Evolutionary conservation across 768 basidiomycete genomes (phyloP).

Genomic region (Rhodotorula paludigena): DNA sequence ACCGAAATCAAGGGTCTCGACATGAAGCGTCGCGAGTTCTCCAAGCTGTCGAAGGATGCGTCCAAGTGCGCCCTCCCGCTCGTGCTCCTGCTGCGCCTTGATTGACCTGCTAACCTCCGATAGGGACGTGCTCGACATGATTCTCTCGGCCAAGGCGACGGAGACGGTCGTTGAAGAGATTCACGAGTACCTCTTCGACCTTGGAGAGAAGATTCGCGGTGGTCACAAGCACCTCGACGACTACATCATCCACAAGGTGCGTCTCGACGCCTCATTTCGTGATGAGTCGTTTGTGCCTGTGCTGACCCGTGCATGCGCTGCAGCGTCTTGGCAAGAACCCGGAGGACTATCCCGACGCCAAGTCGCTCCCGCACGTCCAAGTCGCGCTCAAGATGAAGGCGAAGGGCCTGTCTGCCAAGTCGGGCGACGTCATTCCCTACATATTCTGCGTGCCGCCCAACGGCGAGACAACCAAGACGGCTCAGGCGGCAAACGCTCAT

Average conservation of each 20-base stretch:
- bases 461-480: constrained; percentile 63
- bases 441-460: constrained; percentile 74
- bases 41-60: constrained; percentile 79
- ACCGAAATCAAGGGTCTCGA: constrained; percentile 95
- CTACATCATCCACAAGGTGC: constrained; percentile 87
- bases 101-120: neutral
- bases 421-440: constrained; percentile 92
- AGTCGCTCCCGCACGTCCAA: constrained; percentile 92
- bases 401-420: constrained; percentile 70
- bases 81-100: neutral
- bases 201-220: constrained; percentile 71
- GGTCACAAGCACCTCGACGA: constrained; percentile 82
- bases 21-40: constrained; percentile 98
- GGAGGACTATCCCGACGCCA: constrained; percentile 92
- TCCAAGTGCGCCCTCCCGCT: constrained; percentile 65
- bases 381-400: constrained; percentile 86
- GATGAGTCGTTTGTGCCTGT: neutral
- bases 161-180: constrained; percentile 85
- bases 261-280: too few species aligned
- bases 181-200: constrained; percentile 76
- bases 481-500: constrained; percentile 81
- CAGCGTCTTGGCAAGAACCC: constrained; percentile 95
- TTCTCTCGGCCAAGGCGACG: constrained; percentile 78
- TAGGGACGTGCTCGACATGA: constrained; percentile 83
- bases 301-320: neutral